phyloP scores from a whole-genome alignment of 169 alveolate genomes.

The Plasmodium malariae region DNA sequence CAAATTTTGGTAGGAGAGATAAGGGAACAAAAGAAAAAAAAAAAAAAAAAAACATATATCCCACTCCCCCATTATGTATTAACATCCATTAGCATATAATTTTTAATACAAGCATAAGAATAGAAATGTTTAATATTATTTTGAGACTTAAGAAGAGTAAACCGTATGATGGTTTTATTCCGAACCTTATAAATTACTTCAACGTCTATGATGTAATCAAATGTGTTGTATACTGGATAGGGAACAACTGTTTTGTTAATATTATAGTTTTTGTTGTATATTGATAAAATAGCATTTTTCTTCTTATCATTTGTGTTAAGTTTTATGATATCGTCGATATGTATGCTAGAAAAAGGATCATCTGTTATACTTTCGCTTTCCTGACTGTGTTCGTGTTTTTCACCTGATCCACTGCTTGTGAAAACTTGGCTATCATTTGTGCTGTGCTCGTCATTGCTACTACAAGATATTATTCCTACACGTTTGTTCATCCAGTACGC shows the following conservation, averaged over 20 bases:
- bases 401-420: neutral
- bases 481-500: neutral
- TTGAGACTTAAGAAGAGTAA: constrained; percentile 43
- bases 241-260: constrained; percentile 22
- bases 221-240: constrained; percentile 8
- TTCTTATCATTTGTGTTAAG: neutral
- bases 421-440: neutral
- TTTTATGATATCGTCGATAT: neutral
- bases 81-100: constrained; percentile 12
- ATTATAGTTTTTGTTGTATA: constrained; percentile 1
- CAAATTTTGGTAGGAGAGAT: neutral
- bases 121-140: constrained; percentile 9
- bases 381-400: neutral
- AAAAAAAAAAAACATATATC: neutral
- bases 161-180: constrained; percentile 14
- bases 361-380: neutral
- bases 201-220: constrained; percentile 36
- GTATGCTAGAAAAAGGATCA: neutral
- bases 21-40: constrained; percentile 2
- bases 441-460: neutral
- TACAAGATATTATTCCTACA: no score
- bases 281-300: neutral
- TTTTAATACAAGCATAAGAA: constrained; percentile 4
- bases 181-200: constrained; percentile 18
- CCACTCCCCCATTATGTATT: neutral